A percentile compares a stretch with the other conserved stretches of the same genome.
phyloP scores from a whole-genome alignment of 78 protist genomes.

The Protostelium mycophagum region DNA sequence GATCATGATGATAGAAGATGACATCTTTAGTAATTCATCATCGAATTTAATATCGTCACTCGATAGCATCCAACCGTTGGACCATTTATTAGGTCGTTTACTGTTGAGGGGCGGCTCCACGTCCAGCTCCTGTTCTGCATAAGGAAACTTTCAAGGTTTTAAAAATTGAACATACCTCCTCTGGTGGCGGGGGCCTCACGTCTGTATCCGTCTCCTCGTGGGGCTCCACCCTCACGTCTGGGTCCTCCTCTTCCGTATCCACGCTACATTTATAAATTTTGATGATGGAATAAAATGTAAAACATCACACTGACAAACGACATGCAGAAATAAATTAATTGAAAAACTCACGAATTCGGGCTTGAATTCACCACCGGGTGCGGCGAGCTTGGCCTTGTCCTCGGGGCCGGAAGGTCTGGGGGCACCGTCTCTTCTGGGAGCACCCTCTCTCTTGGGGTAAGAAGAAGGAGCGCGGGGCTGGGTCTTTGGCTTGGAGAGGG shows the following conservation, averaged over 20 bases:
- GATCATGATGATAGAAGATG: too few relatives aligned
- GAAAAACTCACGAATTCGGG: not conserved
- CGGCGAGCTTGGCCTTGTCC: not conserved
- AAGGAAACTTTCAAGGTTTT: not conserved
- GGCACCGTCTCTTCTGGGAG: not conserved
- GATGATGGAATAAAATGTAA: too few relatives aligned
- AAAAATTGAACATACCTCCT: not conserved
- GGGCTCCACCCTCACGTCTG: not conserved
- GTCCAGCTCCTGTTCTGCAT: not conserved
- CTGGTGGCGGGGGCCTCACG: not conserved
- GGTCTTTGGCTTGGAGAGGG: conserved; percentile 68
- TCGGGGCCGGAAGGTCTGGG: not conserved
- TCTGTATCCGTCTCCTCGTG: not conserved
- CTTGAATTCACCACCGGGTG: not conserved
- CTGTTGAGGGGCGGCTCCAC: not conserved
- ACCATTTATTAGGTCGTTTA: not conserved
- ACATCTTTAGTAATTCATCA: too few relatives aligned
- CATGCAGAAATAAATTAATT: not conserved
- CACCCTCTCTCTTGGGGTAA: not conserved
- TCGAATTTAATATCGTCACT: too few relatives aligned
- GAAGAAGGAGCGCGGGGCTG: not conserved
- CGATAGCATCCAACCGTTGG: too few relatives aligned
- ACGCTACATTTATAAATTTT: not conserved
- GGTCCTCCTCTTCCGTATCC: not conserved
- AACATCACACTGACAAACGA: not conserved